These are phyloP conservation scores for Dunaliella sp. DNA, from an alignment of 139 green algal genomes.

Conservation along the genomic window DNA sequence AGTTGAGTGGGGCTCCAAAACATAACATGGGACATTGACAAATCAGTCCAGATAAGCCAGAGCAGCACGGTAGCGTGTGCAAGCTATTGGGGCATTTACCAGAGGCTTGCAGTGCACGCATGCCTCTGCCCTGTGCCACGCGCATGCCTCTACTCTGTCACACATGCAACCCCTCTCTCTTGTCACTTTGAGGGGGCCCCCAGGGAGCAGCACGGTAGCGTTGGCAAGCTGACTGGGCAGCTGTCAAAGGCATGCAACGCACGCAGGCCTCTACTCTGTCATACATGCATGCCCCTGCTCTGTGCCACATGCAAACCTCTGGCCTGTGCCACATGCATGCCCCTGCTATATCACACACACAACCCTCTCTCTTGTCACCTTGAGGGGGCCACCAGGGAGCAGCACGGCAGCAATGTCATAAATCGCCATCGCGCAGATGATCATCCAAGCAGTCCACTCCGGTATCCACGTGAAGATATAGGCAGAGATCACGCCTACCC, in stretches of 20 bases:
- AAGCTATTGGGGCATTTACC: no score
- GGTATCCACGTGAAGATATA: conserved; percentile 95
- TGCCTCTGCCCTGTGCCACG: not conserved
- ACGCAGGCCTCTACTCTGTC: no score
- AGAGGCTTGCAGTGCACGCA: no score
- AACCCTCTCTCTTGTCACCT: conserved; percentile 17
- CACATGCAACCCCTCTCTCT: not conserved
- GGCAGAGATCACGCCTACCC: conserved; percentile 69
- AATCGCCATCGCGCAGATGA: conserved; percentile 89
- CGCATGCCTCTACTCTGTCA: not conserved
- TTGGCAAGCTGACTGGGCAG: no score
- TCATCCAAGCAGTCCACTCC: conserved; percentile 93
- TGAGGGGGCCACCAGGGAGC: conserved; percentile 78
- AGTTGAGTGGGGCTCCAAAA: no score
- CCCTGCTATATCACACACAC: no score
- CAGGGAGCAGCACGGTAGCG: conserved; percentile 84
- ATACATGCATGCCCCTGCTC: no score
- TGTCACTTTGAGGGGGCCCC: conserved; percentile 69
- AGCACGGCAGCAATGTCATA: conserved; percentile 97
- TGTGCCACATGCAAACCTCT: no score
- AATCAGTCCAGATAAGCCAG: no score
- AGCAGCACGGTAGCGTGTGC: no score
- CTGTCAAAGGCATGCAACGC: no score
- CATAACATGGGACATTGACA: no score
- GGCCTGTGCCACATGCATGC: not conserved